Conservation (phyloP, 1,284 basidiomycete species). For the Entoloma clypeatum region DNA sequence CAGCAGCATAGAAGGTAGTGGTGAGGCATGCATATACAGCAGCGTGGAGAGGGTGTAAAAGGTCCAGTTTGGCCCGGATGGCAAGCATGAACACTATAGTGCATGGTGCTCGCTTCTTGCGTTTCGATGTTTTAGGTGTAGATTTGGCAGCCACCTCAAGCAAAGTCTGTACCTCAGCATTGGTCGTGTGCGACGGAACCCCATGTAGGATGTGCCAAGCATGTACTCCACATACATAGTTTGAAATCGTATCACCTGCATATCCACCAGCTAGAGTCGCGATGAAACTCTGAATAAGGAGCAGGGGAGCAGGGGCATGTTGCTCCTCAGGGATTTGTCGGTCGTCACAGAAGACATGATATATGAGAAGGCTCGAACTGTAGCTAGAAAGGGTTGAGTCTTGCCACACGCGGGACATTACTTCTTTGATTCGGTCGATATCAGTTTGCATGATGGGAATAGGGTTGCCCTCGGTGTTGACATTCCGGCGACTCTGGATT, state of each 20-base stretch:
- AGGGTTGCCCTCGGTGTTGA: no score
- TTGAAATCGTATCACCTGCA: constrained; percentile 14
- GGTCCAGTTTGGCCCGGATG: constrained; percentile 19
- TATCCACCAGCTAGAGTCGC: constrained; percentile 7
- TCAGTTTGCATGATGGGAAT: constrained; percentile 3
- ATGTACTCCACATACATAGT: constrained; percentile 26
- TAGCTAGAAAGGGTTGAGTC: constrained; percentile 13
- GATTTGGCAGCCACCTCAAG: constrained; percentile 21
- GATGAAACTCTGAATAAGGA: constrained; percentile 10
- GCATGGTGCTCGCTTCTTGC: constrained; percentile 22
- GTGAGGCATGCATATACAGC: constrained; percentile 33
- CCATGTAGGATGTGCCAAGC: constrained; percentile 40
- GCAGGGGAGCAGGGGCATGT: constrained; percentile 4
- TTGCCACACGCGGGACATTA: constrained; percentile 15
- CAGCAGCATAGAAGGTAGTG: constrained; percentile 29
- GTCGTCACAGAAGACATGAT: constrained; percentile 11
- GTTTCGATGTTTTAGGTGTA: constrained; percentile 21
- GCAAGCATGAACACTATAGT: constrained; percentile 19
- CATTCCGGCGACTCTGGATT: no score
- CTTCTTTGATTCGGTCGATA: constrained; percentile 9
- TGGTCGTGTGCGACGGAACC: constrained; percentile 20
- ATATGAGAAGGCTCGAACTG: constrained; percentile 5
- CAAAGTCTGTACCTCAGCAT: constrained; percentile 20
- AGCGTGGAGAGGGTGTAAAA: constrained; percentile 24
- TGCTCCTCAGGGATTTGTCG: constrained; percentile 3